Base-by-base conservation (phyloP, 805 yeast genomes). In the Teunomyces tritomae region DNA sequence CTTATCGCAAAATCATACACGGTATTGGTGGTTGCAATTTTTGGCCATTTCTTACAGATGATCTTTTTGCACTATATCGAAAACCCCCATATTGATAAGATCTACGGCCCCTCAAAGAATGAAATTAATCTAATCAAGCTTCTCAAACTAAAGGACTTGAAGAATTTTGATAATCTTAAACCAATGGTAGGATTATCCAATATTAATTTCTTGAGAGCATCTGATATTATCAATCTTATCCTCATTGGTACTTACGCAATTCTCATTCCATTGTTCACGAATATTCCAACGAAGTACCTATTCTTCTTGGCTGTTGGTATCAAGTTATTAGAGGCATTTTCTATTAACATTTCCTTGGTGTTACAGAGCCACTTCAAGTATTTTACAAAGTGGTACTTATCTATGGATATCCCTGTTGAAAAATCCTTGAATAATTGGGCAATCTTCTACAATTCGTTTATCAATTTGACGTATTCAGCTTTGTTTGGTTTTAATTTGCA, bases 11-110 rank as follows among this genome's bases (percentile, higher is more conserved):
- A 87, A 53, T 83, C 89, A 20, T 86, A 87, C 57, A 76, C 84
- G 7, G 83, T 88, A 5, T 73, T 88, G 52, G 65, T 78, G 11
- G 84, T 85, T 28, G 87, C 95, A 0, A 68, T 87, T 11, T 65
- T 81, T 49, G 96, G 94, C 8, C 96, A 88, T 64, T 77, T 85
- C 45, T 71, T 80, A 46, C 96, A 88, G 63, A 87, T 88, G 76
- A 73, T 81, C 24, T 88, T 88, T 58, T 70, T 88, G 63, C 82
- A 83, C 53, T 74, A 73, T 52, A 90, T 88, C 43, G 96, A 88
- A 64, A 86, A 84, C 57, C 96, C 96, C 27, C 96, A 87, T 65
- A 88, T 88, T 56, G 90, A 86, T 50, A 86, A 85, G 67, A 87
- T 85, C 13, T 88, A 84, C 59, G 77, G 77, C 2, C 85, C 85